Conservation (phyloP, 306 rosid genomes). For the Sphenostylis stenocarpa region DNA sequence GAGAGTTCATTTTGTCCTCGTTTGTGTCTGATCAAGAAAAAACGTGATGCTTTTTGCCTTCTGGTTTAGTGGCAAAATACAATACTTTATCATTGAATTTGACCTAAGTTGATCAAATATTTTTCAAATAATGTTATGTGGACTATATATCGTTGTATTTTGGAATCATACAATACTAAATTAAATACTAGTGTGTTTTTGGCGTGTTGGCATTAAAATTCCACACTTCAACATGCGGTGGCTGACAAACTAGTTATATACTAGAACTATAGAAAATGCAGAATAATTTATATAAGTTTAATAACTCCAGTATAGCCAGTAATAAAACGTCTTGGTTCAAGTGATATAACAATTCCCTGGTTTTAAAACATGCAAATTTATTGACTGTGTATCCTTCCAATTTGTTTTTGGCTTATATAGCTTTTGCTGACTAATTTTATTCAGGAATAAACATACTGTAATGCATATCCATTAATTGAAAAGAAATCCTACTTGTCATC, state of each 20-base stretch:
- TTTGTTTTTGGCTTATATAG: neutral
- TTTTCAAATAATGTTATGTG: neutral
- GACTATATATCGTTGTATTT: neutral
- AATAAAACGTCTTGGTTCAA: neutral
- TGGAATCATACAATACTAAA: neutral
- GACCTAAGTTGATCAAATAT: neutral
- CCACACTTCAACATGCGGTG: neutral
- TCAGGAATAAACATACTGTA: neutral
- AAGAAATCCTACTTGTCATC: neutral
- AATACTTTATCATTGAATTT: neutral
- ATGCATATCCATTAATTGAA: neutral
- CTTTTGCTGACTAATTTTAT: neutral
- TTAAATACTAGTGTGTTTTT: neutral
- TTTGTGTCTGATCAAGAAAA: neutral
- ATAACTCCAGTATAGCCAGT: too few species aligned
- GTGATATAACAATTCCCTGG: neutral
- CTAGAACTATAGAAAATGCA: neutral
- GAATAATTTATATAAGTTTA: neutral
- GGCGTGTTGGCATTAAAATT: neutral
- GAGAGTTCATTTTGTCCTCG: neutral
- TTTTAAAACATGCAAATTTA: neutral
- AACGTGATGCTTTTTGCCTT: neutral
- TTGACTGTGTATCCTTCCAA: neutral
- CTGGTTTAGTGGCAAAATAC: neutral
- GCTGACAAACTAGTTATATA: neutral